Evolutionary conservation across 768 basidiomycete genomes (phyloP), one percentile per base, ranked within the genome.

Genomic region (Amanita fuliginea): DNA sequence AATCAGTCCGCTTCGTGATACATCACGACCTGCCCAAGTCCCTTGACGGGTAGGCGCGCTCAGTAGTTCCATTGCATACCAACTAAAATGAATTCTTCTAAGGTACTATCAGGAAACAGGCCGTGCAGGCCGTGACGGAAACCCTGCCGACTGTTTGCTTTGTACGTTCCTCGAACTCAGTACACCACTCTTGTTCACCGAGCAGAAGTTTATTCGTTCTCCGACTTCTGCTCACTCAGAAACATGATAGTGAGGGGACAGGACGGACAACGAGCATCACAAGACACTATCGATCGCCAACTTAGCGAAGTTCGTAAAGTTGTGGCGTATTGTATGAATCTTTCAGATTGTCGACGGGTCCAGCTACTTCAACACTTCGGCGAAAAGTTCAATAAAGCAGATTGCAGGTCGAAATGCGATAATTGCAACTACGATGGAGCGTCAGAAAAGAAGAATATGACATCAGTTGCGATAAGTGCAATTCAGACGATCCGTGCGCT

Each of bases 71-170:
- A n/a, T 19, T 18, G 10, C 42, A 41, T n/a, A 3, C 19, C 21
- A 14, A 21, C 33, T 47, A 16, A 34, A 16, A 42, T 37, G 52
- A 46, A 51, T 57, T 37, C 39, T 32, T 32, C 4, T 4, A 42
- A 88, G 86, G 1, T 88, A 88, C 59, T 93, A 92, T 58, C 92
- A 98, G 68, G 96, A 99, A 67, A 98, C 95, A 0, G 96, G 96
- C 5, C 81, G 96, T 50, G 96, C 94, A 14, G 96, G 96, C 4
- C 78, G 96, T 51, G 96, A 99, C 59, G 91, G 90, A 4, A 63
- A 75, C 56, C 75, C 78, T 1, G 83, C 96, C 0, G 80, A 86
- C 45, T 99, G 96, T 64, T 64, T 96, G 10, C 76, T 98, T 9
- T 92, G 91, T 95, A 62, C 59, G 83, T 66, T 4, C 34, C 10